Evolutionary conservation across 2,329 filamentous ascomycete genomes (phyloP), one percentile per base, ranked within the genome.

Genomic region (Daldinia eschscholtzii): DNA sequence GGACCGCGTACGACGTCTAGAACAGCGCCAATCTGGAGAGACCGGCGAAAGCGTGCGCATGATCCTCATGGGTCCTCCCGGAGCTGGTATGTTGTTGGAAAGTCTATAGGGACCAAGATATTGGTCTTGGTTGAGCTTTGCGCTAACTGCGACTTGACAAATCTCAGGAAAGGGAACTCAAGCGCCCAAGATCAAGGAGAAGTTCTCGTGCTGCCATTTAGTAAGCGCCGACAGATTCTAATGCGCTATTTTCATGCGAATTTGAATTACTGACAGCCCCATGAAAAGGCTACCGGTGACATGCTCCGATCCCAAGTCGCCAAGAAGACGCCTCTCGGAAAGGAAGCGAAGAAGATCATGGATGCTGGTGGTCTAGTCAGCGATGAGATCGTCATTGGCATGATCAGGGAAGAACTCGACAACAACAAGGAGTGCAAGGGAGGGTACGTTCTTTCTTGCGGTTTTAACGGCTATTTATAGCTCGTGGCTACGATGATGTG

Each of bases 301-400:
- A 99, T 99, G 96, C 89, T 99, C 79, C 94, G 96, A 79, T 97
- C 94, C 75, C 96, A 99, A 83, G 96, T 99, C 79, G 92, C 95
- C 73, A 97, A 97, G 85, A 98, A 98, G 90, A 99, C 96, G 65
- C 84, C 92, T 67, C 90, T 99, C 73, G 96, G 96, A 76, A 89
- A 92, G 80, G 94, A 98, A 86, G 96, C 96, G 74, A 99, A 99
- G 91, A 98, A 98, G 90, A 99, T 99, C 83, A 99, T 99, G 96
- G 96, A 99, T 80, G 92, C 95, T 81, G 96, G 96, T 77, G 95
- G 95, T 75, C 90, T 99, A 67, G 96, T 99, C 81, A 97, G 94
- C 82, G 96, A 99, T 83, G 95, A 98, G 80, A 99, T 99, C 80
- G 95, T 99, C 89, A 93, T 99, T 82, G 94, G 95, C 83, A 99